A percentile compares a stretch with the other conserved stretches of the same genome.
phyloP scores from a whole-genome alignment of 208 protist genomes.

The Acanthamoeba royreba region DNA sequence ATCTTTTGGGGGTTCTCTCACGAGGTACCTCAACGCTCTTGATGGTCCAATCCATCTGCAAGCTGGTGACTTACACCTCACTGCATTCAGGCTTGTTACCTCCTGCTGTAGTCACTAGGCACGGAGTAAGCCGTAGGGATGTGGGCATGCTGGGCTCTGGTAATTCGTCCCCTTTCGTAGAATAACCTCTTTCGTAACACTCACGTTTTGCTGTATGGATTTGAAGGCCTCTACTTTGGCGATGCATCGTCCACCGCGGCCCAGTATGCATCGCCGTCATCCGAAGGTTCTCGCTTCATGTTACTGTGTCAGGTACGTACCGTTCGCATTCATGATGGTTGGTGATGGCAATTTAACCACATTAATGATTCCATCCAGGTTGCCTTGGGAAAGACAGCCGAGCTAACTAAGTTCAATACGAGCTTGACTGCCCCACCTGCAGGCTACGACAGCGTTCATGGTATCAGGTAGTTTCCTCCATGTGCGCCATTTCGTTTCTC shows the following conservation, averaged over 20 bases:
- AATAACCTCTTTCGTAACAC: neutral
- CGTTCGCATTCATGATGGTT: neutral
- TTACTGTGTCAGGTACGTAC: neutral
- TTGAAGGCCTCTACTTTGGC: neutral
- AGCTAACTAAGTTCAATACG: neutral
- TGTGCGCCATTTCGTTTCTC: neutral
- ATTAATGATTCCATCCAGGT: neutral
- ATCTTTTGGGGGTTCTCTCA: neutral
- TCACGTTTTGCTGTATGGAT: neutral
- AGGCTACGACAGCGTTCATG: slow-evolving; percentile 60
- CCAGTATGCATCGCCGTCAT: neutral
- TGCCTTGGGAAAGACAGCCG: neutral
- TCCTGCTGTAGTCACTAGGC: neutral
- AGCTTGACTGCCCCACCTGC: neutral
- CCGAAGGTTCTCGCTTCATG: neutral
- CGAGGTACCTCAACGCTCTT: neutral
- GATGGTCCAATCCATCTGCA: neutral
- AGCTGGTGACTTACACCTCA: neutral
- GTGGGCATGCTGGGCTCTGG: neutral
- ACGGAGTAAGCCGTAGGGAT: neutral
- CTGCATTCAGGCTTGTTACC: neutral
- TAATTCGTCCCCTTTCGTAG: neutral
- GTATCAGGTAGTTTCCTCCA: neutral
- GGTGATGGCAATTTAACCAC: neutral
- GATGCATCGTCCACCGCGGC: neutral